Evolutionary conservation across 345 rosid genomes (phyloP).

Genomic region (Combretum micranthum): DNA sequence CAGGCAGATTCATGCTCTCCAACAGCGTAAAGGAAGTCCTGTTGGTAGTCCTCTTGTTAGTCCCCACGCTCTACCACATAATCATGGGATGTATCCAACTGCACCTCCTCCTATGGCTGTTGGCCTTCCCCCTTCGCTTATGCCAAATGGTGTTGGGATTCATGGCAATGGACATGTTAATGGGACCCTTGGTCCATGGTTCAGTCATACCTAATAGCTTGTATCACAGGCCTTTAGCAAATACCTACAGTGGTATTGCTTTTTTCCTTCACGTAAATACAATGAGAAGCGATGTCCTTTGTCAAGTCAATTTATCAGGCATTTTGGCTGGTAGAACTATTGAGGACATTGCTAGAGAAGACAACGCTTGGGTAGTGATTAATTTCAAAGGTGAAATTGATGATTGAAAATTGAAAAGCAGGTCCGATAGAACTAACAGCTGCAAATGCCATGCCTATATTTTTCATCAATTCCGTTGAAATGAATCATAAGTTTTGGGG

Average conservation of each 20-base stretch:
- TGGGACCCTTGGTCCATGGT: conserved; percentile 80
- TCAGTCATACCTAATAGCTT: conserved; percentile 41
- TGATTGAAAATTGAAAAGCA: conserved; percentile 5
- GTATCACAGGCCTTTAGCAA: not conserved
- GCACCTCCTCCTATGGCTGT: conserved; percentile 66
- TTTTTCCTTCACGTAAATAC: too few species aligned
- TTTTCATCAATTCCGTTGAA: not conserved
- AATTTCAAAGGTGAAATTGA: not conserved
- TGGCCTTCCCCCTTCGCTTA: conserved; percentile 55
- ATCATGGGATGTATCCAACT: conserved; percentile 61
- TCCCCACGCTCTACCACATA: conserved; percentile 48
- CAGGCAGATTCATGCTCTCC: conserved; percentile 72
- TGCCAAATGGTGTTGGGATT: conserved; percentile 67
- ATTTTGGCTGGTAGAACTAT: conserved; percentile 33
- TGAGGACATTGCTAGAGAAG: conserved; percentile 11
- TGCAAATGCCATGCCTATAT: conserved; percentile 29
- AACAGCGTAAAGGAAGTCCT: conserved; percentile 70
- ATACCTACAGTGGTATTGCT: too few species aligned
- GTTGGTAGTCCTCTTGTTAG: conserved; percentile 63
- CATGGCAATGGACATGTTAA: conserved; percentile 81
- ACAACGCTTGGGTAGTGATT: too few species aligned
- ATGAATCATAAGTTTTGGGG: too few species aligned
- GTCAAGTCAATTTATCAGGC: conserved; percentile 2
- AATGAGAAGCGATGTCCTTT: too few species aligned
- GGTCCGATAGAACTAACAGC: conserved; percentile 39